Conservation (phyloP, 768 basidiomycete genomes). For the Daedalea quercina region DNA sequence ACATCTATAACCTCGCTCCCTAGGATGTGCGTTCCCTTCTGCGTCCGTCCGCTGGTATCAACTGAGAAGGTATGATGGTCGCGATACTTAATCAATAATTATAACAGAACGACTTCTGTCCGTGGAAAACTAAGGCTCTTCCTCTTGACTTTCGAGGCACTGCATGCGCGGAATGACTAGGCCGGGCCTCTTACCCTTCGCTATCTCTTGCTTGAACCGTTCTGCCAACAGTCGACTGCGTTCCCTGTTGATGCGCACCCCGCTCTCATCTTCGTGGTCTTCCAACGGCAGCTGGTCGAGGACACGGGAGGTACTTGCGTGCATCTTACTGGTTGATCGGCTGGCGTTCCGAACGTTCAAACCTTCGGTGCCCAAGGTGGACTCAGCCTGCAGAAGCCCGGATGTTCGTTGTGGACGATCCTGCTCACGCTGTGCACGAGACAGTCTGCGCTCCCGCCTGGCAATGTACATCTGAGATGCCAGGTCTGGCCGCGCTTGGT, state of each 20-base stretch:
- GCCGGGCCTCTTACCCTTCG: conserved; percentile 10
- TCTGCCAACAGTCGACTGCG: conserved; percentile 2
- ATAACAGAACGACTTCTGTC: not conserved
- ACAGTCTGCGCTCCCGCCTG: conserved; percentile 24
- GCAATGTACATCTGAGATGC: conserved; percentile 52
- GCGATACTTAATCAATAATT: not conserved
- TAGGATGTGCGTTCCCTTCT: too few relatives aligned
- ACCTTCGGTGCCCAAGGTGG: not conserved
- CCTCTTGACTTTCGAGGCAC: conserved; percentile 15
- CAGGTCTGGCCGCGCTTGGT: conserved; percentile 37
- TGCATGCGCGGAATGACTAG: conserved; percentile 11
- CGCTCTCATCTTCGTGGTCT: conserved; percentile 7
- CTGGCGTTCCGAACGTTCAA: not conserved
- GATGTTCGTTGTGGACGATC: not conserved
- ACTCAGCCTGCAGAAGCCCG: not conserved
- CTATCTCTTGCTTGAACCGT: conserved; percentile 8
- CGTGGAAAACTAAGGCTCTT: not conserved
- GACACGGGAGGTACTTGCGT: not conserved
- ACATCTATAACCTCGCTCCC: too few relatives aligned
- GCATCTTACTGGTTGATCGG: not conserved
- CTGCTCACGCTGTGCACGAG: not conserved
- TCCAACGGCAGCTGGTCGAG: conserved; percentile 10
- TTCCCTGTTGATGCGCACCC: not conserved
- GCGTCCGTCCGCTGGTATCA: too few relatives aligned
- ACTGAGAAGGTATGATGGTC: too few relatives aligned